Base-by-base conservation (phyloP, 2,329 filamentous ascomycete species). In the Trichothecium sympodiale region DNA sequence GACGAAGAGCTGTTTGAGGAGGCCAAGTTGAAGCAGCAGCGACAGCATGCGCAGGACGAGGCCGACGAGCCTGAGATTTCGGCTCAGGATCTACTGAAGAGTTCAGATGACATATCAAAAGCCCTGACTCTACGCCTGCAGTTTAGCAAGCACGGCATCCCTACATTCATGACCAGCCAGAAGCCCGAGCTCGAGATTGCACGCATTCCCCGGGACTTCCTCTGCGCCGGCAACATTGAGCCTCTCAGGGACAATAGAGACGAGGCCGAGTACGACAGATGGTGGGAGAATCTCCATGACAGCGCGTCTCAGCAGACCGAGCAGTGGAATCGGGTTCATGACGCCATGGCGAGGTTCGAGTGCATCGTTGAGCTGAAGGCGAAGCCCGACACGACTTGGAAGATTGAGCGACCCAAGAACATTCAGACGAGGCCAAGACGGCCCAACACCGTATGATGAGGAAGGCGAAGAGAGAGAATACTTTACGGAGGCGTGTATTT, bases 111-210 rank as follows among this genome's bases (percentile, higher is more conserved):
- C 6, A 25, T 25, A 6, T 25, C 20, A 6, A 25, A 25, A 10
- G 10, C 20, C 20, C 20, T 25, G 6, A 25, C 20, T 6, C 10
- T 25, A 10, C 20, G 36, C 16, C 45, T 46, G 33, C 42, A 37
- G 27, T 41, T 49, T 28, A 48, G 44, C 33, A 44, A 40, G 34
- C 34, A 48, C 13, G 49, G 49, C 1, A 36, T 50, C 13, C 49
- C 49, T 4, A 41, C 28, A 18, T 49, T 52, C 32, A 39, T 35
- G 8, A 40, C 41, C 28, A 41, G 41, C 6, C 20, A 37, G 9
- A 44, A 43, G n/a, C 41, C 46, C 37, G 2, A 34, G 26, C 10
- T 25, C 32, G 31, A 13, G 29, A 25, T 46, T 12, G 31, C n/a
- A n/a, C n/a, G n/a, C n/a, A n/a, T n/a, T n/a, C n/a, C n/a, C n/a